A percentile compares a stretch with the other conserved stretches of the same genome.
Conservation (phyloP, 2,329 filamentous ascomycete species). For the Cladosporium sp. region DNA sequence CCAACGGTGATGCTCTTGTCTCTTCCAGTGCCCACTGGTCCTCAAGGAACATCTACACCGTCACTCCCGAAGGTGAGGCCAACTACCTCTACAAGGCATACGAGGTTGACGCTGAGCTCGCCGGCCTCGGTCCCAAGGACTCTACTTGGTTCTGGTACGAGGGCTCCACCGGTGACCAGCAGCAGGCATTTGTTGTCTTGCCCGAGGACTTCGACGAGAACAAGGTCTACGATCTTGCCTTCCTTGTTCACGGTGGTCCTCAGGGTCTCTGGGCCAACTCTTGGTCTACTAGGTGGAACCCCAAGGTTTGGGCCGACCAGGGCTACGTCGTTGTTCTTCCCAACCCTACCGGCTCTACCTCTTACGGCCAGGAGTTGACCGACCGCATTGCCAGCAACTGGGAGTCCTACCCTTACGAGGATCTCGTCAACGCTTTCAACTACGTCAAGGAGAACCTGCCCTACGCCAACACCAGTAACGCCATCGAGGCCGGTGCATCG, state of each 20-base stretch:
- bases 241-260: slow-evolving; percentile 35
- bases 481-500: slow-evolving; percentile 30
- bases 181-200: slow-evolving; percentile 27
- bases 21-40: slow-evolving; percentile 27
- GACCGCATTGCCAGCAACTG: slow-evolving; percentile 29
- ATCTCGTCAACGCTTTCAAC: slow-evolving; percentile 28
- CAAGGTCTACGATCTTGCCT: slow-evolving; percentile 34
- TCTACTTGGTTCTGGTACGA: slow-evolving; percentile 27
- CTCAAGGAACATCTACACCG: slow-evolving; percentile 26
- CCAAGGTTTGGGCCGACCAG: slow-evolving; percentile 33
- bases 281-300: slow-evolving; percentile 34
- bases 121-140: slow-evolving; percentile 27
- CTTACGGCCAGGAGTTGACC: slow-evolving; percentile 33
- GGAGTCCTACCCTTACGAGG: slow-evolving; percentile 29
- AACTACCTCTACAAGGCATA: slow-evolving; percentile 30
- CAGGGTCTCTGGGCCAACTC: slow-evolving; percentile 30
- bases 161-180: slow-evolving; percentile 29
- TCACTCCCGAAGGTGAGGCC: slow-evolving; percentile 21
- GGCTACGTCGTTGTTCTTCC: slow-evolving; percentile 34
- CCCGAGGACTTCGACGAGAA: slow-evolving; percentile 30
- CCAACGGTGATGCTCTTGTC: slow-evolving; percentile 25
- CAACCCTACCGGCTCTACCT: slow-evolving; percentile 33
- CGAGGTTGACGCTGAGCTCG: slow-evolving; percentile 26
- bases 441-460: slow-evolving; percentile 25
- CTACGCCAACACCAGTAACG: slow-evolving; percentile 30